These are phyloP conservation scores for Auricularia sp. DNA, from an alignment of 768 basidiomycete species.

Conservation along the genomic window DNA sequence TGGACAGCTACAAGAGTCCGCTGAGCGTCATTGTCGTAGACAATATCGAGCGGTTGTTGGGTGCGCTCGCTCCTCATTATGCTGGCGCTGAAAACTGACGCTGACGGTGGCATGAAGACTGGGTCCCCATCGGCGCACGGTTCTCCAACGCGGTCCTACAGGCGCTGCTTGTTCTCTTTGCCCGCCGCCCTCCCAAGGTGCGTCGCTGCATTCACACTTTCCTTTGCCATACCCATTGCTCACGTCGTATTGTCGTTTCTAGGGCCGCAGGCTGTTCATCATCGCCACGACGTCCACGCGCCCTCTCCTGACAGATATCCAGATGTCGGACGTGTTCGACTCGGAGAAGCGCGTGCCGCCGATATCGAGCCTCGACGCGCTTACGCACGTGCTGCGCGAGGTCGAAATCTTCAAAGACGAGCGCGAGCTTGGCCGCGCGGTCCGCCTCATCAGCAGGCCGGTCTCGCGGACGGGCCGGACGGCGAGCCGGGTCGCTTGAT, in stretches of 20 bases:
- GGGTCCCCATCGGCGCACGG: constrained; percentile 92
- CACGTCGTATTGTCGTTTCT: background rate
- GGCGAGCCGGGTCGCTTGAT: constrained; percentile 34
- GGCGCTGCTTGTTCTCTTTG: constrained; percentile 77
- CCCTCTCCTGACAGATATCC: constrained; percentile 76
- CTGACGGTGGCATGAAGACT: constrained; percentile 45
- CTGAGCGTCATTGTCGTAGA: constrained; percentile 93
- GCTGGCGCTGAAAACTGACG: background rate
- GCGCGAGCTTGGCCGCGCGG: constrained; percentile 44
- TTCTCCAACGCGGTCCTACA: constrained; percentile 94
- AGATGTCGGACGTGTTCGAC: constrained; percentile 83
- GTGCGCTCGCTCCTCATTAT: constrained; percentile 31
- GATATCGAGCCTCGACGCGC: constrained; percentile 53
- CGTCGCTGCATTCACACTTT: constrained; percentile 6
- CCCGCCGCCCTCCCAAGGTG: constrained; percentile 87
- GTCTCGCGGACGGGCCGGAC: constrained; percentile 46
- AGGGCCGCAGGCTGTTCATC: constrained; percentile 87
- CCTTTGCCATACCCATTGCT: background rate
- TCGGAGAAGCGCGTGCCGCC: constrained; percentile 78
- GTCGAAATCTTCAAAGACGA: constrained; percentile 61
- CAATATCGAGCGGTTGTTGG: constrained; percentile 84
- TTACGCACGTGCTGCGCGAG: constrained; percentile 71
- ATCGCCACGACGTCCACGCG: constrained; percentile 88
- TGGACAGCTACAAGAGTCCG: constrained; percentile 95
- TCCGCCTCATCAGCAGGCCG: constrained; percentile 65